Evolutionary conservation across 805 yeast species (phyloP).

Genomic region (Cyberlindnera samutprakarnensis): DNA sequence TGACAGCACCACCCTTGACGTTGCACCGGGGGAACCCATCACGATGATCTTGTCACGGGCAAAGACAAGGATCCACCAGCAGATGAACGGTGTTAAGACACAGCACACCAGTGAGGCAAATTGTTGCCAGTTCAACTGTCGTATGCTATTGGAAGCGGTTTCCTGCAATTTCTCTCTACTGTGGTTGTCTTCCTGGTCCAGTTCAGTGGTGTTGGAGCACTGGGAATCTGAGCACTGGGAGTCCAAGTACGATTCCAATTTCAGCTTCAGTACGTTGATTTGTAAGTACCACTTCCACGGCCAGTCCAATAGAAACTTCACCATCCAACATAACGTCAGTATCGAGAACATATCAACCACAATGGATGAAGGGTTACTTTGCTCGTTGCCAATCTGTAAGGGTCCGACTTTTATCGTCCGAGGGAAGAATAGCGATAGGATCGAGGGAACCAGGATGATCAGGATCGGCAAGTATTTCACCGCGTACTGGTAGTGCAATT

Average conservation of each 20-base stretch:
- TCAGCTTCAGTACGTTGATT: conserved; percentile 15
- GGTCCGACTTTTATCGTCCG: conserved; percentile 7
- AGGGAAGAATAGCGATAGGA: conserved; percentile 13
- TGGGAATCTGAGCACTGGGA: too few species aligned
- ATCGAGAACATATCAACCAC: conserved; percentile 28
- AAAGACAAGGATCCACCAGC: conserved; percentile 24
- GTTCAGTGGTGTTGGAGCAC: too few species aligned
- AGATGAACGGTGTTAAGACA: conserved; percentile 22
- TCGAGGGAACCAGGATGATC: conserved; percentile 15
- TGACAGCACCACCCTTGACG: conserved; percentile 25
- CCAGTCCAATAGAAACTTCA: conserved; percentile 31
- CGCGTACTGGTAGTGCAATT: conserved; percentile 8
- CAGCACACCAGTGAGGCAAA: conserved; percentile 22
- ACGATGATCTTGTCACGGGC: conserved; percentile 23
- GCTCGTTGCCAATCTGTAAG: conserved; percentile 9
- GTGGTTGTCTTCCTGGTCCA: too few species aligned
- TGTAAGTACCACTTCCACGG: conserved; percentile 34
- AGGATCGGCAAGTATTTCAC: conserved; percentile 14
- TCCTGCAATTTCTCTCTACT: too few species aligned
- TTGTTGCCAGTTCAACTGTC: conserved; percentile 12
- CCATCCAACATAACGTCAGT: conserved; percentile 26
- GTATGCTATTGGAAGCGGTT: conserved; percentile 2
- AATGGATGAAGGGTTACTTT: conserved; percentile 13
- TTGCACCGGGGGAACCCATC: conserved; percentile 17
- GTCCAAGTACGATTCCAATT: conserved; percentile 6